A percentile compares a stretch with the other conserved stretches of the same genome.
These are phyloP conservation scores for Myrmaecium sp. DNA, from an alignment of 2,329 filamentous ascomycete genomes.

Conservation along the genomic window DNA sequence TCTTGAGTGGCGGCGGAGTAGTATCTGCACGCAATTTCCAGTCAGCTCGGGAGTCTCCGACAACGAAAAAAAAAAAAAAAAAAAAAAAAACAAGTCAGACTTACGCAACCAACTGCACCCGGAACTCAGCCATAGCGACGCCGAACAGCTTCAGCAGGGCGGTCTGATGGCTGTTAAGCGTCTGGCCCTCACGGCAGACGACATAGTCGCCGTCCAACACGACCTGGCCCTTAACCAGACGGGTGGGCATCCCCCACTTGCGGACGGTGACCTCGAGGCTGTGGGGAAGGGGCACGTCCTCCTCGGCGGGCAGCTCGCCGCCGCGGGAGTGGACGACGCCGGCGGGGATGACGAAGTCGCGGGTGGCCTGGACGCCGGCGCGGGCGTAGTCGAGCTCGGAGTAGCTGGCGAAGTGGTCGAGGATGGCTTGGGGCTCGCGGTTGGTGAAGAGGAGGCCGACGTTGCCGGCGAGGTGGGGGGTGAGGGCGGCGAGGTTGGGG, in stretches of 20 bases:
- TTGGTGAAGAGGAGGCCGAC: constrained; percentile 86
- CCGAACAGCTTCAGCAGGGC: constrained; percentile 87
- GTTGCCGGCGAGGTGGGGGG: constrained; percentile 55
- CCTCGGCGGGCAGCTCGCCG: constrained; percentile 60
- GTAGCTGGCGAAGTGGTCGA: constrained; percentile 55
- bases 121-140: constrained; percentile 80
- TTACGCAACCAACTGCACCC: constrained; percentile 59
- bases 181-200: constrained; percentile 72
- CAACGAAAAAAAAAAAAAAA: constrained; percentile 2
- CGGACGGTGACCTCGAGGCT: constrained; percentile 80
- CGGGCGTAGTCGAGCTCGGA: constrained; percentile 77
- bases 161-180: constrained; percentile 80
- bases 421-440: constrained; percentile 49
- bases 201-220: constrained; percentile 55
- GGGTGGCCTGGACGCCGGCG: constrained; percentile 58
- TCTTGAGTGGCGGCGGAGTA: constrained; percentile 43
- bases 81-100: constrained; percentile 13
- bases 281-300: constrained; percentile 78
- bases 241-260: constrained; percentile 76
- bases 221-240: constrained; percentile 76
- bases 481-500: constrained; percentile 56
- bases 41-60: not conserved
- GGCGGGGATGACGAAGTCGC: constrained; percentile 63
- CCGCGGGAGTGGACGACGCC: constrained; percentile 66
- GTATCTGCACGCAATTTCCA: constrained; percentile 25